Evolutionary conservation across 257 asterid species (phyloP), one percentile per base, ranked within the genome.

Genomic region (Solanum commersonii): DNA sequence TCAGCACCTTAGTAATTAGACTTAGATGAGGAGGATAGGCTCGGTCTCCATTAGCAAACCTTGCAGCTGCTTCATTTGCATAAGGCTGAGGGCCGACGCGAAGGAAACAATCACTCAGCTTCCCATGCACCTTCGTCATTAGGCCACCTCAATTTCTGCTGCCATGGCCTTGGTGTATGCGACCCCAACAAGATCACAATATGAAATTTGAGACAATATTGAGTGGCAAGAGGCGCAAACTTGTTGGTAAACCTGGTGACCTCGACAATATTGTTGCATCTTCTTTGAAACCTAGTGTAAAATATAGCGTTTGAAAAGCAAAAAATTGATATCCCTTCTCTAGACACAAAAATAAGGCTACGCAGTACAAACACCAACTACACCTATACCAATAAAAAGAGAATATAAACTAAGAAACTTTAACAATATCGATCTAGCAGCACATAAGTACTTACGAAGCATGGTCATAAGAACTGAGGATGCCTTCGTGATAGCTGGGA

Each of bases 91-190:
- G 44, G 12, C 44, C 12, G 90, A 46, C 95, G 97, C 12, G 89
- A 46, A 95, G 97, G 42, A 95, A 94, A 89, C 96, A 95, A 85
- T 95, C 98, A 85, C 95, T 95, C 89, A 92, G 91, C 91, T 92
- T 95, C 78, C 98, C 98, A 44, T 97, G 95, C 98, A 25, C 98
- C 95, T 88, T 93, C 97, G 82, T 93, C 97, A 91, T 93, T 95
- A 44, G 96, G 98, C 93, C 77, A 95, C 96, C 89, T 95, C 98
- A 89, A 95, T 91, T 87, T 95, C 97, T 31, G 97, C 96, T 37
- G 97, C 98, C 97, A 95, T 92, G 73, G 97, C 94, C 90, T 95
- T 95, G 0, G 98, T 95, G 92, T 94, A 95, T 40, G 98, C 97
- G 90, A 94, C 97, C 86, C 96, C 97, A 90, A 95, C 97, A 76